These are phyloP conservation scores for Aspergillus piperis DNA, from an alignment of 2,329 filamentous ascomycete species.

Conservation along the genomic window DNA sequence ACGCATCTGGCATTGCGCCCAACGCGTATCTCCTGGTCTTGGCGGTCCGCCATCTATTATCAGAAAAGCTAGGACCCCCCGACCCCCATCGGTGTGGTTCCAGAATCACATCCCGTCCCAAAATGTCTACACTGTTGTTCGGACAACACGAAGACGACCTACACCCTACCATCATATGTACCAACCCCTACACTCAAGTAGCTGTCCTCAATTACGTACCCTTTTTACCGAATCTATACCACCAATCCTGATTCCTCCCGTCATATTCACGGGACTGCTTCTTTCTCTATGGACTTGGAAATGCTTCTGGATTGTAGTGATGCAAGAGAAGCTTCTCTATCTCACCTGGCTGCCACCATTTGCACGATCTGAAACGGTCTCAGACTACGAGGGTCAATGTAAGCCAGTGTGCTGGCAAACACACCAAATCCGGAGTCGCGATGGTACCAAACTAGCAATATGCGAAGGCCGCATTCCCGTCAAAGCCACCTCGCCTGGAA, in stretches of 20 bases:
- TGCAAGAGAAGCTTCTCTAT: slow-evolving; percentile 82
- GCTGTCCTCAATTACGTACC: neutral
- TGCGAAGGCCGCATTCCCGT: slow-evolving; percentile 68
- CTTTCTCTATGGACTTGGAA: slow-evolving; percentile 64
- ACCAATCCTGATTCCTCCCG: slow-evolving; percentile 61
- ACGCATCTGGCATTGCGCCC: too few species aligned
- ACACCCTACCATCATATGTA: too few species aligned
- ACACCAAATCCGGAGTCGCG: slow-evolving; percentile 42
- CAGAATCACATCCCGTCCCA: too few species aligned
- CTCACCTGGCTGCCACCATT: slow-evolving; percentile 75
- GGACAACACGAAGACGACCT: neutral
- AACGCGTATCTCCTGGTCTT: too few species aligned
- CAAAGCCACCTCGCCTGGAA: slow-evolving; percentile 34
- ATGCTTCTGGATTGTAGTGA: slow-evolving; percentile 72
- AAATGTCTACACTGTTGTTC: neutral
- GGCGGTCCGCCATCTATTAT: too few species aligned
- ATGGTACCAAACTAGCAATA: slow-evolving; percentile 53
- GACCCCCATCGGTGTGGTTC: too few species aligned
- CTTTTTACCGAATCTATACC: slow-evolving; percentile 38
- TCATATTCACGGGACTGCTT: slow-evolving; percentile 66
- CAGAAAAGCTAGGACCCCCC: too few species aligned
- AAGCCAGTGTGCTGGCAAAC: slow-evolving; percentile 68
- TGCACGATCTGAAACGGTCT: slow-evolving; percentile 66
- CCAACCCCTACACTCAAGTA: neutral
- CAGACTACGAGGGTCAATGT: slow-evolving; percentile 63